phyloP scores from a whole-genome alignment of 148 eudicot genomes.

The Amaranthus cruentus region DNA sequence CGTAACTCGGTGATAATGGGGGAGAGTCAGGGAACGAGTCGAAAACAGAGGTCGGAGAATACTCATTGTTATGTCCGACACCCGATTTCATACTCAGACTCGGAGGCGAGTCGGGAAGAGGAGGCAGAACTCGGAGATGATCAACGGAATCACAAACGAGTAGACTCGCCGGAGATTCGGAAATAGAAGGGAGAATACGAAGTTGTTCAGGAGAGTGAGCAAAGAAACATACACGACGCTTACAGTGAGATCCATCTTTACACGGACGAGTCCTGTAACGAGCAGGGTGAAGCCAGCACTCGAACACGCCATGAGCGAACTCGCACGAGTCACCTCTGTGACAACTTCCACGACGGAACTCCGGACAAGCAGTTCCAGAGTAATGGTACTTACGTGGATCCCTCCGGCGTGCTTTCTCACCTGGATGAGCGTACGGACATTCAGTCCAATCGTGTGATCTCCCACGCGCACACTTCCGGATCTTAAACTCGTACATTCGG shows the following conservation, averaged over 20 bases:
- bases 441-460: conserved; percentile 83
- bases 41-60: conserved; percentile 6
- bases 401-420: conserved; percentile 68
- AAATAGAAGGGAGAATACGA: conserved; percentile 31
- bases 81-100: not conserved
- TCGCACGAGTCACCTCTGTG: conserved; percentile 66
- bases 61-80: not conserved
- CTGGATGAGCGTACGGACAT: conserved; percentile 66
- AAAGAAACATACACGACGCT: conserved; percentile 74
- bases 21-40: conserved; percentile 37
- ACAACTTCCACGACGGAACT: conserved; percentile 67
- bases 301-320: conserved; percentile 82
- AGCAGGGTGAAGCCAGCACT: conserved; percentile 89
- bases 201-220: conserved; percentile 71
- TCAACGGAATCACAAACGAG: conserved; percentile 21
- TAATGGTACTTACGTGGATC: conserved; percentile 46
- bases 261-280: conserved; percentile 82
- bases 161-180: conserved; percentile 31
- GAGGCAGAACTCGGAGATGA: no score
- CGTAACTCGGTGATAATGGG: conserved; percentile 47
- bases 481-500: conserved; percentile 80
- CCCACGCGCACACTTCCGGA: conserved; percentile 54
- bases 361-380: conserved; percentile 69
- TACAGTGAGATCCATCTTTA: conserved; percentile 63
- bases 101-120: not conserved